Conservation (phyloP, 106 monocot genomes). For the Agapanthus africanus region DNA sequence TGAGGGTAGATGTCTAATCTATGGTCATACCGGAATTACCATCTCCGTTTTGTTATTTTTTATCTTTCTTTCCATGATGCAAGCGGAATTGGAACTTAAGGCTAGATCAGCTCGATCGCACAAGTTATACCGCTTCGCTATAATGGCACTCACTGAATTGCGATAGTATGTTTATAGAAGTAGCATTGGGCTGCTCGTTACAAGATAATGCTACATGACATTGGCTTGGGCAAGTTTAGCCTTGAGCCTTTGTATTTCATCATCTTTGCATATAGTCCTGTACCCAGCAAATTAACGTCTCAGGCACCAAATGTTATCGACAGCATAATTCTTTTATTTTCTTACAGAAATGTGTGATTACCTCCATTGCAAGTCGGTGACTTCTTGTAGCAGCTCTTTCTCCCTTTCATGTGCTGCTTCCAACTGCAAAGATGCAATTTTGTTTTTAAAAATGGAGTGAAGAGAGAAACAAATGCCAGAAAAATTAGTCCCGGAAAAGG, state of each 20-base stretch:
- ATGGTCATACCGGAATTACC: too few species aligned
- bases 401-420: slow-evolving; percentile 45
- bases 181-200: too few species aligned
- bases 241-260: slow-evolving; percentile 9
- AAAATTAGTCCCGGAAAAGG: background rate
- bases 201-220: background rate
- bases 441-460: too few species aligned
- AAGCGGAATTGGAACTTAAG: too few species aligned
- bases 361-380: slow-evolving; percentile 60
- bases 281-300: background rate
- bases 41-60: too few species aligned
- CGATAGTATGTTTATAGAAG: too few species aligned
- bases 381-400: slow-evolving; percentile 57
- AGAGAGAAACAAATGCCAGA: background rate
- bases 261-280: slow-evolving; percentile 8
- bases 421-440: slow-evolving; percentile 18
- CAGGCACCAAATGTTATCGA: background rate
- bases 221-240: slow-evolving; percentile 8
- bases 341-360: slow-evolving; percentile 3
- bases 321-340: background rate
- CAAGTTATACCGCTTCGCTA: too few species aligned
- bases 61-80: too few species aligned
- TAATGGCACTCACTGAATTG: too few species aligned
- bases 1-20: too few species aligned
- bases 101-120: too few species aligned